Conservation (phyloP, 164 flowering plant genomes). For the Stephania cephalantha region DNA sequence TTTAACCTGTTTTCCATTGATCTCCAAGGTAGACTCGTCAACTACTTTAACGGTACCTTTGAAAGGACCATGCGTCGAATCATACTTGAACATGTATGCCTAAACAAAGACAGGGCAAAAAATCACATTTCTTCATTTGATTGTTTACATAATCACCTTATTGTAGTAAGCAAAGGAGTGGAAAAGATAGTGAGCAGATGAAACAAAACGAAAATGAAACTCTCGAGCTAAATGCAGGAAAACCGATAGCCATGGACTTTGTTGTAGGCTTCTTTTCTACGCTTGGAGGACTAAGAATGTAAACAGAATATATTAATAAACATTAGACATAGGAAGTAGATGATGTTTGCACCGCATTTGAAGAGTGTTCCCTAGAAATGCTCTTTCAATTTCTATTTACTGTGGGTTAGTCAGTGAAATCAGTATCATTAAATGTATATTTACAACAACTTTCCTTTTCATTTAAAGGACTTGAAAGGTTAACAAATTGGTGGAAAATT, state of each 20-base stretch:
- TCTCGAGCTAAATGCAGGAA: neutral
- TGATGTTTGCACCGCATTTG: neutral
- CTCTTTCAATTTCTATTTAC: no score
- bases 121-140: neutral
- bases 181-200: neutral
- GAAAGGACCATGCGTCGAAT: slow-evolving; percentile 90
- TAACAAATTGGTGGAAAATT: no score
- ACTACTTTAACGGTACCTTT: slow-evolving; percentile 66
- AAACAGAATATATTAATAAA: neutral
- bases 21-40: slow-evolving; percentile 78
- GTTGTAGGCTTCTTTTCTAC: neutral
- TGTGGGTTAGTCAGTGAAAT: no score
- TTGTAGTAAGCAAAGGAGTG: neutral
- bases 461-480: no score
- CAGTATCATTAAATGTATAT: no score
- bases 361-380: no score
- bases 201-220: neutral
- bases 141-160: neutral
- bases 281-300: neutral
- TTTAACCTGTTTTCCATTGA: slow-evolving; percentile 76
- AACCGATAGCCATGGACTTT: neutral
- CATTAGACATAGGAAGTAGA: neutral
- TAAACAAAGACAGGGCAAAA: slow-evolving; percentile 17
- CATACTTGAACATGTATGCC: slow-evolving; percentile 99
- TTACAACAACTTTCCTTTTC: no score